phyloP scores from a whole-genome alignment of 108 stramenopile species.

The Cyclotella cryptica region DNA sequence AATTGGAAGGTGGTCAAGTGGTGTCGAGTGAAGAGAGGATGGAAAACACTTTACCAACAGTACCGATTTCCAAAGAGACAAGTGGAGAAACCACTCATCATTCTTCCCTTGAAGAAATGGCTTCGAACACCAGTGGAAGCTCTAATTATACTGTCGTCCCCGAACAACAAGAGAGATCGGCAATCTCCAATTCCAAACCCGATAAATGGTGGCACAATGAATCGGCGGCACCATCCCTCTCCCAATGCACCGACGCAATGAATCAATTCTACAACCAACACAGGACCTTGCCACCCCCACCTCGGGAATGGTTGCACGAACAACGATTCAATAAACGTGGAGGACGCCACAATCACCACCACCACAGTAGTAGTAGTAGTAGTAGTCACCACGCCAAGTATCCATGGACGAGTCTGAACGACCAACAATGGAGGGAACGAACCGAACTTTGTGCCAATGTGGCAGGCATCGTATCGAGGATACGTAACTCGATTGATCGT shows the following conservation, averaged over 20 bases:
- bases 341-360: no score
- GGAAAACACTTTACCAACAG: no score
- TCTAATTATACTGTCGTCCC: no score
- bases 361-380: no score
- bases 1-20: no score
- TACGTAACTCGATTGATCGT: slow-evolving; percentile 33
- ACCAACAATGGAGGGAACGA: slow-evolving; percentile 6
- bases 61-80: no score
- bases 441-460: slow-evolving; percentile 23
- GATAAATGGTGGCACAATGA: slow-evolving; percentile 29
- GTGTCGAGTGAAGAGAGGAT: not conserved
- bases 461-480: slow-evolving; percentile 24
- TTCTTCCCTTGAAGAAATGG: no score
- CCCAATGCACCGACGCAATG: slow-evolving; percentile 33
- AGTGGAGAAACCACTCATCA: no score
- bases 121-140: no score
- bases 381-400: no score
- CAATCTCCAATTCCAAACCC: not conserved
- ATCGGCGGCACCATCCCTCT: slow-evolving; percentile 16
- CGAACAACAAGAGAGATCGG: no score
- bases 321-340: not conserved
- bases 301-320: slow-evolving; percentile 40
- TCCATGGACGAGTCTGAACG: not conserved
- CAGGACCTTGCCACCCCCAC: slow-evolving; percentile 26
- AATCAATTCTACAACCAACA: slow-evolving; percentile 25